These are phyloP conservation scores for Blepharisma japonicum DNA, from an alignment of 73 alveolate genomes.

Conservation along the genomic window DNA sequence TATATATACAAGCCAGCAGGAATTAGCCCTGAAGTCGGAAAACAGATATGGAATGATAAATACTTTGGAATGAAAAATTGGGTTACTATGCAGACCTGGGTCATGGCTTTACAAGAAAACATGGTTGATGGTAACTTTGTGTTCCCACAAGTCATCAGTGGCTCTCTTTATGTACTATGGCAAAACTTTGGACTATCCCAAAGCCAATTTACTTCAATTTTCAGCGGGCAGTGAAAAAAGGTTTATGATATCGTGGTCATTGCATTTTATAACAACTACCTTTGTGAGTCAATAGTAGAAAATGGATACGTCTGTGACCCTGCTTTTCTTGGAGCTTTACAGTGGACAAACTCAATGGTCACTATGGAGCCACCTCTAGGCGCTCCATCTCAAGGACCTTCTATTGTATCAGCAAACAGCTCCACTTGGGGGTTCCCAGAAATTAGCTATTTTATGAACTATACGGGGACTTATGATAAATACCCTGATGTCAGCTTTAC, in stretches of 20 bases:
- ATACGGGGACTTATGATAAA: neutral
- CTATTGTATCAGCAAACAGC: neutral
- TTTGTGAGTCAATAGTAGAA: neutral
- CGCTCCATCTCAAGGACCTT: neutral
- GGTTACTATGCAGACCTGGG: neutral
- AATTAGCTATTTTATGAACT: slow-evolving; percentile 6
- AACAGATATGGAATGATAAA: slow-evolving; percentile 18
- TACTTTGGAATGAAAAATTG: slow-evolving; percentile 5
- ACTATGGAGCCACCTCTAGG: slow-evolving; percentile 14
- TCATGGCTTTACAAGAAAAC: slow-evolving; percentile 20
- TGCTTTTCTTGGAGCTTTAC: slow-evolving; percentile 8
- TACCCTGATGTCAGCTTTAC: slow-evolving; percentile 17
- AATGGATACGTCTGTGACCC: neutral
- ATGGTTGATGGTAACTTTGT: neutral
- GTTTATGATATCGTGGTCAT: neutral
- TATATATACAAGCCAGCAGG: slow-evolving; percentile 25
- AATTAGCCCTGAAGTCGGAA: neutral
- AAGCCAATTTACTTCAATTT: slow-evolving; percentile 16
- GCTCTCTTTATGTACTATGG: neutral
- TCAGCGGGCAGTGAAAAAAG: neutral
- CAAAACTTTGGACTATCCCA: neutral
- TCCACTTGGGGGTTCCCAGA: slow-evolving; percentile 25
- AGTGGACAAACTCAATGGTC: slow-evolving; percentile 7
- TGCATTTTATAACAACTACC: neutral
- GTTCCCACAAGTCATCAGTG: neutral